Percentiles rank a stretch among this genome's conserved stretches.
These are phyloP conservation scores for Zygosaccharomyces bisporus DNA, from an alignment of 805 yeast genomes.

Conservation along the genomic window DNA sequence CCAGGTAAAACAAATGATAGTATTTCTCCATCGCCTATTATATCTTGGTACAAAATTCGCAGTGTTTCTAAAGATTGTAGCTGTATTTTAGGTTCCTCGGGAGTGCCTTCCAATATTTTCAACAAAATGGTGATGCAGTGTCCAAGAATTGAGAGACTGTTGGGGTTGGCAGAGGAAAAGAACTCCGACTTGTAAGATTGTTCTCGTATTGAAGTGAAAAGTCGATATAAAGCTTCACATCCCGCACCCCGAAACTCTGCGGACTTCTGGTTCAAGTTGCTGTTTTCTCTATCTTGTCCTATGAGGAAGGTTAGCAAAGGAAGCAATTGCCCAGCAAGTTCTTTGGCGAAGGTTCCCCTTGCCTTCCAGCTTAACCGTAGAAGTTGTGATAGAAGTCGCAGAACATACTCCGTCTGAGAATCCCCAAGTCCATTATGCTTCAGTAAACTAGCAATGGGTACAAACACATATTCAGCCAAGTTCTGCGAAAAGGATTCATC, in stretches of 20 bases:
- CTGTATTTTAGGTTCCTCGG: constrained; percentile 32
- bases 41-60: constrained; percentile 32
- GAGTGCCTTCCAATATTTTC: constrained; percentile 31
- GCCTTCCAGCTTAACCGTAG: constrained; percentile 46
- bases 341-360: constrained; percentile 36
- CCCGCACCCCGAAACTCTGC: constrained; percentile 41
- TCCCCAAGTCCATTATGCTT: constrained; percentile 47
- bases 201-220: constrained; percentile 35
- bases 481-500: constrained; percentile 34
- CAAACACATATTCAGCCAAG: constrained; percentile 59
- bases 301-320: constrained; percentile 46
- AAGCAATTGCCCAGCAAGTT: constrained; percentile 43
- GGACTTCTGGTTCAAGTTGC: constrained; percentile 27
- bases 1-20: constrained; percentile 51
- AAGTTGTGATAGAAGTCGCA: constrained; percentile 45
- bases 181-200: constrained; percentile 25
- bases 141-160: constrained; percentile 44
- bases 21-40: constrained; percentile 45
- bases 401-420: constrained; percentile 42
- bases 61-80: constrained; percentile 37
- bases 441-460: constrained; percentile 54
- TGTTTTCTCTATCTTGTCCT: constrained; percentile 30
- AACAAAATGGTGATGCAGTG: constrained; percentile 46
- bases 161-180: constrained; percentile 19
- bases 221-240: constrained; percentile 29